Base-by-base conservation (phyloP, 129 eudicot species). In the Helianthus tuberosus region DNA sequence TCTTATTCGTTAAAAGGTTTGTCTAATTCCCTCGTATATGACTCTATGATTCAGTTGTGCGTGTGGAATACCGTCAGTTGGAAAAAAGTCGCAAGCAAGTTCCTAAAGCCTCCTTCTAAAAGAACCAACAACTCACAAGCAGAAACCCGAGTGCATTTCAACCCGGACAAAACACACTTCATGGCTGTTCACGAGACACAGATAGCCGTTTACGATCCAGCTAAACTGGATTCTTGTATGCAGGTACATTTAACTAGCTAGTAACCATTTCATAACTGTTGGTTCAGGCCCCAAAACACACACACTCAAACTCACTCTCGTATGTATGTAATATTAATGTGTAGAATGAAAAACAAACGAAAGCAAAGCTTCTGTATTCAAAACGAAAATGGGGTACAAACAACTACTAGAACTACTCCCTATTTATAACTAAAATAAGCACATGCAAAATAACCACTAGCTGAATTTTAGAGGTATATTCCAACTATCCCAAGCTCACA, bases 121-220 rank as follows among this genome's bases (percentile, higher is more conserved):
- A 58, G 82, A 62, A 64, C 75, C 25, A 25, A 49, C 64, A 80
- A 41, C 41, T 49, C 83, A 14, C 25, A 20, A 0, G 80, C 80
- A n/a, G 84, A 68, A 38, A 87, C 84, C 52, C 76, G 78, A 36
- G 82, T 84, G 36, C 75, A 78, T 23, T 84, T 81, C 69, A 84
- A 78, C 43, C 73, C 46, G 17, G 80, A 84, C 54, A 81, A 78
- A 53, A 72, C 59, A 0, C 88, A 78, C 49, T 1, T 87, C 17
- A 47, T 87, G 52, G 91, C 64, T 59, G 57, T 84, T 60, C 88
- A 84, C 38, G 86, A 79, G 74, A 66, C 78, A 4, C 91, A 81
- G 63, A n/a, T 86, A 57, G 86, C 76, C 59, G 69, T 81, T 10
- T 75, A 54, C 13, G 78, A 84, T 32, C 86, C 84, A 36, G 48